A percentile compares a stretch with the other conserved stretches of the same genome.
phyloP scores from a whole-genome alignment of 164 flowering plant genomes.

The Kingdonia uniflora region DNA sequence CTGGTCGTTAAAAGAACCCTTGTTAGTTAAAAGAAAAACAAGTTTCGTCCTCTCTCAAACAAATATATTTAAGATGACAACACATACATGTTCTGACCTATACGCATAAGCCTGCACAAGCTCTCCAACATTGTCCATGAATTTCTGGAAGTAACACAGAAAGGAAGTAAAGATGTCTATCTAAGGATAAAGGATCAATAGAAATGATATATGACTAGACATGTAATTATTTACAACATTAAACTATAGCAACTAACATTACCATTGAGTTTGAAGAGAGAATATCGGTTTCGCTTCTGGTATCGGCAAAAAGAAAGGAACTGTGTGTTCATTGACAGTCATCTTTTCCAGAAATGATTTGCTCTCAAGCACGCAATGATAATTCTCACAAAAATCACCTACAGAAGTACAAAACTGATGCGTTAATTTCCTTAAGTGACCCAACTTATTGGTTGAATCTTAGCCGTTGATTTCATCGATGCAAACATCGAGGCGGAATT shows the following conservation, averaged over 20 bases:
- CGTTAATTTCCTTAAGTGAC: too few relatives aligned
- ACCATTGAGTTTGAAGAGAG: constrained; percentile 94
- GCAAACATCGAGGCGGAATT: too few relatives aligned
- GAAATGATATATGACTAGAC: too few relatives aligned
- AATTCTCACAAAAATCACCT: constrained; percentile 87
- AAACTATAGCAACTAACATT: constrained; percentile 11
- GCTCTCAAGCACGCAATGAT: constrained; percentile 93
- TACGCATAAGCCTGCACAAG: constrained; percentile 91
- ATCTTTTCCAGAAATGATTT: constrained; percentile 97
- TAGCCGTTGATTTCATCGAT: too few relatives aligned
- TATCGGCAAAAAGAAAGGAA: constrained; percentile 90
- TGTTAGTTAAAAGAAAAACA: too few relatives aligned
- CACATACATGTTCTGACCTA: constrained; percentile 83
- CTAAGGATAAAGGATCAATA: too few relatives aligned
- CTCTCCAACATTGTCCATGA: constrained; percentile 89
- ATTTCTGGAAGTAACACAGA: constrained; percentile 49
- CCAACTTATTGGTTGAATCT: too few relatives aligned
- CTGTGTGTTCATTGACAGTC: constrained; percentile 91
- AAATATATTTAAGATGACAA: too few relatives aligned
- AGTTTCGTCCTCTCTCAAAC: too few relatives aligned
- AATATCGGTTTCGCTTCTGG: constrained; percentile 80
- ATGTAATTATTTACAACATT: too few relatives aligned
- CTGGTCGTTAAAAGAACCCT: too few relatives aligned
- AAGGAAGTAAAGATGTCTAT: too few relatives aligned
- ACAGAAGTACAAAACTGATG: constrained; percentile 17